phyloP scores from a whole-genome alignment of 2,329 filamentous ascomycete species.

The Ophiocordyceps camponoti-leonardi region DNA sequence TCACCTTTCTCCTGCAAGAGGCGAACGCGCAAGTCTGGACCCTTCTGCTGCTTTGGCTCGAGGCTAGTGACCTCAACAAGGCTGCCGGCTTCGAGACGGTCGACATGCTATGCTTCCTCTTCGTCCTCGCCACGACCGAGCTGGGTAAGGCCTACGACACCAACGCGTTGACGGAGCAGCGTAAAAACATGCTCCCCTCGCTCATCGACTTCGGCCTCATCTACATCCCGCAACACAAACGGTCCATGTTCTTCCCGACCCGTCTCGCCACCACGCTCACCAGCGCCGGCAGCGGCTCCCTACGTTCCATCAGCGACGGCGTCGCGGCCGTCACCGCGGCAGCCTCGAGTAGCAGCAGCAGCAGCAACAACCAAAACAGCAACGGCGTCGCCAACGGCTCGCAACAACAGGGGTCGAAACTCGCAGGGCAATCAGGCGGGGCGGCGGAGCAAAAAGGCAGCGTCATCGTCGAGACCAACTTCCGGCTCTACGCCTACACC shows the following conservation, averaged over 20 bases:
- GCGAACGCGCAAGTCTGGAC: conserved; percentile 97
- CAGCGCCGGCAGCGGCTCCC: conserved; percentile 51
- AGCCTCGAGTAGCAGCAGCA: conserved; percentile 7
- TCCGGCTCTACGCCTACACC: conserved; percentile 93
- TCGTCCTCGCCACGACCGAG: conserved; percentile 84
- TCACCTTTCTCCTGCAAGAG: conserved; percentile 87
- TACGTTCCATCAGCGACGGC: conserved; percentile 52
- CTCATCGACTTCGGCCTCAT: conserved; percentile 87
- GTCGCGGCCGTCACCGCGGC: conserved; percentile 48
- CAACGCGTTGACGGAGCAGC: conserved; percentile 61
- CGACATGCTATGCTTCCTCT: conserved; percentile 90
- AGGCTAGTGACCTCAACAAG: conserved; percentile 47
- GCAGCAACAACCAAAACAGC: too few species aligned
- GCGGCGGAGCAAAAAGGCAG: conserved; percentile 55
- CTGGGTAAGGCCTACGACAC: conserved; percentile 85
- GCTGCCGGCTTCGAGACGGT: conserved; percentile 64
- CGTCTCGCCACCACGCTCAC: conserved; percentile 88
- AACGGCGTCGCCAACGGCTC: too few species aligned
- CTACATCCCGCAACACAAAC: conserved; percentile 45
- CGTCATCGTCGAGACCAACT: conserved; percentile 96
- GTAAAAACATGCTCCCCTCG: conserved; percentile 76
- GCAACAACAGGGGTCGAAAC: conserved; percentile 18
- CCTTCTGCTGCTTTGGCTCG: conserved; percentile 79
- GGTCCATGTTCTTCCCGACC: conserved; percentile 67
- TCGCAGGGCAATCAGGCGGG: conserved; percentile 12